Evolutionary conservation across 2,329 filamentous ascomycete genomes (phyloP).

Genomic region (Fusarium globosum): DNA sequence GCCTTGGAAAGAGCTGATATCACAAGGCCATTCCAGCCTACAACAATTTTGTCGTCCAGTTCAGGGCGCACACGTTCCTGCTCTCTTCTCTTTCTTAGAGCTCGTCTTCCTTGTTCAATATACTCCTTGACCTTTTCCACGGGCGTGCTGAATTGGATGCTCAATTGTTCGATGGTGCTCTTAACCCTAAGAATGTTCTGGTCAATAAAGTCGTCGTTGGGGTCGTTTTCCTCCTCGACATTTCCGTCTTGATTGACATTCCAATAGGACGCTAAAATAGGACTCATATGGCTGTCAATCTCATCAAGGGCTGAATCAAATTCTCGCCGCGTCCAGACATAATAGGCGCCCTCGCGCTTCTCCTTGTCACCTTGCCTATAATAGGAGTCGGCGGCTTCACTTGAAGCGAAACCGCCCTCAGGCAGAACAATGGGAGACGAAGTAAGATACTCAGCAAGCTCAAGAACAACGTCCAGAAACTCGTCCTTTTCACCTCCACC

Average conservation of each 20-base stretch:
- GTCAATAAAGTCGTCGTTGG: slow-evolving; percentile 93
- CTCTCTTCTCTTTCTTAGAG: slow-evolving; percentile 77
- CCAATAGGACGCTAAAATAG: slow-evolving; percentile 85
- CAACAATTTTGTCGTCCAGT: slow-evolving; percentile 88
- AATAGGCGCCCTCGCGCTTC: slow-evolving; percentile 91
- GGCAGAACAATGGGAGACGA: slow-evolving; percentile 73
- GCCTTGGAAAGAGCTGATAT: slow-evolving; percentile 85
- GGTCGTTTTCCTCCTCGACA: slow-evolving; percentile 82
- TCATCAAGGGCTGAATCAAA: slow-evolving; percentile 76
- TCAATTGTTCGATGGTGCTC: slow-evolving; percentile 74
- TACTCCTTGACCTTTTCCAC: slow-evolving; percentile 75
- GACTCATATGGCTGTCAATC: slow-evolving; percentile 67
- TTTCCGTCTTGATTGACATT: slow-evolving; percentile 87
- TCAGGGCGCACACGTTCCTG: slow-evolving; percentile 79
- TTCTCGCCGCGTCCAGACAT: slow-evolving; percentile 92
- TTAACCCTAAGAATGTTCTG: slow-evolving; percentile 87
- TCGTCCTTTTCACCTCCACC: slow-evolving; percentile 69
- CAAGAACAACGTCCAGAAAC: slow-evolving; percentile 80
- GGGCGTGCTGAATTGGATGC: slow-evolving; percentile 78
- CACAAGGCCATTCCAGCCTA: slow-evolving; percentile 88
- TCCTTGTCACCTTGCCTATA: slow-evolving; percentile 79
- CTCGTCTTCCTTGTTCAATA: slow-evolving; percentile 73
- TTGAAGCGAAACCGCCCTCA: slow-evolving; percentile 83
- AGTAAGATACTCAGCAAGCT: slow-evolving; percentile 88
- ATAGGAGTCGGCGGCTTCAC: slow-evolving; percentile 89